Base-by-base conservation (phyloP, 305 asterid genomes). In the Fraxinus paxiana region DNA sequence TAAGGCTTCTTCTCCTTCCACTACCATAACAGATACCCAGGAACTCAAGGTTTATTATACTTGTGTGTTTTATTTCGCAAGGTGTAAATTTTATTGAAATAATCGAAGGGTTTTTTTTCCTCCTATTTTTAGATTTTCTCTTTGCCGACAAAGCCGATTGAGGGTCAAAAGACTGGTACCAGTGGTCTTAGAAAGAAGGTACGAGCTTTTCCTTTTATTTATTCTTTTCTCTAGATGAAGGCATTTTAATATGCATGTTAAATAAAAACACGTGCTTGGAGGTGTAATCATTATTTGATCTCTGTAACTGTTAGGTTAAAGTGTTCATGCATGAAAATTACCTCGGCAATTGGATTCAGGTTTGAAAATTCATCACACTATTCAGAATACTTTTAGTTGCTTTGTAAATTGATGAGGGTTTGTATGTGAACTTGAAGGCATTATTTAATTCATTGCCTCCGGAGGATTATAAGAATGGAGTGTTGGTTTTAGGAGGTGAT, bases 341-440 rank as follows among this genome's bases (percentile, higher is more conserved):
- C 87, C 95, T 92, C 7, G 97, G 94, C 81, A 96, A 96, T 83
- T 92, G 99, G 99, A 96, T 96, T 86, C 98, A 96, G 98, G 99
- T 95, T 84, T 81, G 84, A 43, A 41, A 67, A n/a, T 82, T 77
- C 43, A 69, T 22, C 79, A 18, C 54, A 56, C 38, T 15, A 20
- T 83, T 78, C 51, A 79, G 70, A 80, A 56, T 73, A 78, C 65
- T 80, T 20, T 48, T 75, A 73, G 69, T 76, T 48, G 65, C 51
- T 79, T 75, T 24, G 37, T 81, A 75, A n/a, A 63, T 56, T 84
- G 82, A 79, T 82, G 86, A 78, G 80, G 81, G 56, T 28, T 78
- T 85, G 43, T 82, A 48, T 84, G 80, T 85, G 54, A 51, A 82
- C 71, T 80, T 78, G 71, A 86, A 95, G 97, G 98, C 99, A 61